Evolutionary conservation across 176 grass and related monocot species (phyloP).

Genomic region (Ensete glaucum): DNA sequence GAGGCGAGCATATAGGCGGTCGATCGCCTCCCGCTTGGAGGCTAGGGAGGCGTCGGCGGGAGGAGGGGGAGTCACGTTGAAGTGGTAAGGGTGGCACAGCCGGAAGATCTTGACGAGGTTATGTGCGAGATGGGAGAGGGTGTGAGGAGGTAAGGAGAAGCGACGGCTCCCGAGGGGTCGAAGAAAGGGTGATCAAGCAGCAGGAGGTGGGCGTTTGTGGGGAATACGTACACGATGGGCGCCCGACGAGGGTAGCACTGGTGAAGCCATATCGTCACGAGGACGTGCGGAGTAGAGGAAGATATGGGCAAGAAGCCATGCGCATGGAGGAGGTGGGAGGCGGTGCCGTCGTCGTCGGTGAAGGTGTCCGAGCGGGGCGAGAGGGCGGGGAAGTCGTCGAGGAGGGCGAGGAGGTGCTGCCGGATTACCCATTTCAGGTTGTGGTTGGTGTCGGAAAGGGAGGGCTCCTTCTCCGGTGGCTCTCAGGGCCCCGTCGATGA

Average conservation of each 20-base stretch:
- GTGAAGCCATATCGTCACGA: constrained; percentile 29
- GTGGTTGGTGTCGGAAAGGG: constrained; percentile 19
- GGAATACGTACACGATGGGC: constrained; percentile 20
- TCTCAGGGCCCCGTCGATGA: constrained; percentile 28
- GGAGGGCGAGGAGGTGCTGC: constrained; percentile 22
- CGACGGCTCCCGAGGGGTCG: constrained; percentile 17
- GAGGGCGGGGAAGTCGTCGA: constrained; percentile 29
- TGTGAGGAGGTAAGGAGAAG: constrained; percentile 20
- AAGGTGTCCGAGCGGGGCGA: constrained; percentile 29
- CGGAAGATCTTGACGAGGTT: neutral
- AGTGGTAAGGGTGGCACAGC: neutral
- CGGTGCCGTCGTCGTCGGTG: constrained; percentile 23
- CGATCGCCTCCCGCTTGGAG: neutral
- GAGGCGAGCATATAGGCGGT: neutral
- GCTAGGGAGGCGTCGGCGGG: neutral
- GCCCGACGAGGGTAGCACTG: constrained; percentile 11
- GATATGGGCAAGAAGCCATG: constrained; percentile 24
- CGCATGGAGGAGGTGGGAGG: constrained; percentile 28
- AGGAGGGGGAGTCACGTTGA: neutral
- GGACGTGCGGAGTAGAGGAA: constrained; percentile 3
- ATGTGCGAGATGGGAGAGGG: constrained; percentile 8
- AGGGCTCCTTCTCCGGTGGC: neutral
- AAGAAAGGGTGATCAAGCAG: constrained; percentile 30
- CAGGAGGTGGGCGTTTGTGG: neutral
- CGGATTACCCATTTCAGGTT: constrained; percentile 30